Base-by-base conservation (phyloP, 176 grass and related monocot genomes). In the Panicum miliaceum region DNA sequence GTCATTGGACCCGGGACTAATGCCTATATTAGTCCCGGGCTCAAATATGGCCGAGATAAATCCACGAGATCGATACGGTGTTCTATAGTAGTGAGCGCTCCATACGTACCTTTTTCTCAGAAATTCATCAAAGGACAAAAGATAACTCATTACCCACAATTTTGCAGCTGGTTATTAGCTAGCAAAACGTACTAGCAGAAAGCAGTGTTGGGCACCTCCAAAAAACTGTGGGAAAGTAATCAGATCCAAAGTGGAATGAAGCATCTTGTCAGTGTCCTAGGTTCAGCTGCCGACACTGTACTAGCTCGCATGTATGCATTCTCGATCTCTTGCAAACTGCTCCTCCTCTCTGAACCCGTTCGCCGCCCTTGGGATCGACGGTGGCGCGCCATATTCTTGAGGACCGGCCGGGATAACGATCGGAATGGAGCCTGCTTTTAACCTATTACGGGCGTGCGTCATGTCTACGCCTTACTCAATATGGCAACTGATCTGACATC, bases 401-500 rank as follows among this genome's bases (percentile, higher is more conserved):
- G 29, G 8, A 0, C 0, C 7, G 7, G 38, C 7, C 0, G 38
- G 53, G 79, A 84, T 48, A 89, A 83, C 22, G 23, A 74, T 75
- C 1, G 38, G 32, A 36, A n/a, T n/a, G n/a, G n/a, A 5, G 45
- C 68, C 4, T 32, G 29, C 29, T 23, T 51, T 50, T 64, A 29
- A 18, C 59, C 77, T 35, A 64, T n/a, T 79, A 22, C 60, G 60
- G 25, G 4, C 12, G 41, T 18, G 77, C 41, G 77, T 79, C 27
- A 26, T 50, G 23, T 36, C 16, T 64, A 79, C 47, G 77, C 60
- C 64, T 56, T 85, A 4, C 77, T 68, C 43, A 1, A 61, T 81
- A 19, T 22, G 58, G 84, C 25, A 64, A 64, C 20, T n/a, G 60
- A 12, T 84, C 38, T 82, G 51, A 75, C 76, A 75, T 82, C 7